phyloP scores from a whole-genome alignment of 805 yeast species.

The Barnettozyma californica region DNA sequence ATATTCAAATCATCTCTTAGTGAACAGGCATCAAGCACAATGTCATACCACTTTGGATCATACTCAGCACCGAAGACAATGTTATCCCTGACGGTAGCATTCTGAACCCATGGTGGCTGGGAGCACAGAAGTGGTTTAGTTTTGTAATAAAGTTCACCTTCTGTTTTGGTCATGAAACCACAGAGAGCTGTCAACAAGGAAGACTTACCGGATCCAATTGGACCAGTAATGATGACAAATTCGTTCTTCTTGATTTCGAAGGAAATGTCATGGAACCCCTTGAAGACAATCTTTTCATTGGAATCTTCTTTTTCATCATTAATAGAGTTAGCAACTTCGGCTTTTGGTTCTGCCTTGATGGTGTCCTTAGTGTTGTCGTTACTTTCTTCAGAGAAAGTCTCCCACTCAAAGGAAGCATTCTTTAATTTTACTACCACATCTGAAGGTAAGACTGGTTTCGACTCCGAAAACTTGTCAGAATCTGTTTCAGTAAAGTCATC shows the following conservation, averaged over 20 bases:
- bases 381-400: conserved; percentile 34
- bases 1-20: conserved; percentile 51
- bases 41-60: conserved; percentile 44
- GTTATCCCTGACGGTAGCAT: conserved; percentile 64
- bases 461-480: conserved; percentile 10
- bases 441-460: conserved; percentile 5
- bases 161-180: conserved; percentile 53
- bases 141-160: conserved; percentile 44
- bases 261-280: conserved; percentile 43
- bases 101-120: conserved; percentile 75
- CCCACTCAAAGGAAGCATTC: conserved; percentile 68
- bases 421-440: conserved; percentile 43
- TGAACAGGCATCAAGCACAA: conserved; percentile 54
- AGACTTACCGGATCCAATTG: conserved; percentile 75
- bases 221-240: conserved; percentile 69
- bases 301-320: not conserved
- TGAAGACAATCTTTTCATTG: conserved; percentile 29
- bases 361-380: conserved; percentile 3
- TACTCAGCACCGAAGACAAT: conserved; percentile 52
- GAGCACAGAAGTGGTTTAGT: conserved; percentile 46
- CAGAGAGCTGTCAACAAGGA: conserved; percentile 61
- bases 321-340: not conserved
- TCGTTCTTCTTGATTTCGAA: conserved; percentile 51
- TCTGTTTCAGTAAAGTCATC: conserved; percentile 30
- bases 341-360: not conserved